Conservation (phyloP, 306 rosid species). For the Ormosia semicastrata region DNA sequence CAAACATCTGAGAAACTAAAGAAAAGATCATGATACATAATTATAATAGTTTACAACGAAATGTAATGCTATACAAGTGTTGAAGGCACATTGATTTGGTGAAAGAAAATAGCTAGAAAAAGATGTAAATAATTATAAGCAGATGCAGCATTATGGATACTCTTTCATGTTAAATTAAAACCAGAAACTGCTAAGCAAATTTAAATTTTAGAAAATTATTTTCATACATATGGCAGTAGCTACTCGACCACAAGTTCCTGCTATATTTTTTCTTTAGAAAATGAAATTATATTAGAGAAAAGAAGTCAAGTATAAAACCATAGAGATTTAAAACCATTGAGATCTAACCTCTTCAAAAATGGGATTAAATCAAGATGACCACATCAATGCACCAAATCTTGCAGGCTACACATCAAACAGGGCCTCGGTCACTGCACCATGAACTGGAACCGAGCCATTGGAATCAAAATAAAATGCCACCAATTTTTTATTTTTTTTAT, state of each 20-base stretch:
- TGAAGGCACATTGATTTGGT: slow-evolving; percentile 16
- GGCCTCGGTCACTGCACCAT: too few species aligned
- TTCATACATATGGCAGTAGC: background rate
- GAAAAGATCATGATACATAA: background rate
- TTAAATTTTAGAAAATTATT: background rate
- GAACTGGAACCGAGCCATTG: too few species aligned
- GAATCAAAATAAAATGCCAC: too few species aligned
- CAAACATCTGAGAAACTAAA: slow-evolving; percentile 15
- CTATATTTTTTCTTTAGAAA: background rate
- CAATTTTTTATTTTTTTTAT: too few species aligned
- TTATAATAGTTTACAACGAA: slow-evolving; percentile 8
- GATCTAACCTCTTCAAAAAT: slow-evolving; percentile 75
- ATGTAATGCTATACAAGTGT: slow-evolving; percentile 19
- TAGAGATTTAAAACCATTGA: slow-evolving; percentile 12
- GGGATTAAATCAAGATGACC: too few species aligned
- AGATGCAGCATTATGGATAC: background rate
- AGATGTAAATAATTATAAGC: background rate
- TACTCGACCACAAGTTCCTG: background rate
- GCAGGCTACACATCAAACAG: too few species aligned
- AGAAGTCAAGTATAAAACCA: slow-evolving; percentile 2
- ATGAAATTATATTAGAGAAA: background rate
- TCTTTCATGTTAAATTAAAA: background rate
- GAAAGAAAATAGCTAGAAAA: slow-evolving; percentile 19
- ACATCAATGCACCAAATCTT: too few species aligned
- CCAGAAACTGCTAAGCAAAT: background rate